Conservation (phyloP, 495 filamentous ascomycete genomes). For the Trichodelitschia bisporula region DNA sequence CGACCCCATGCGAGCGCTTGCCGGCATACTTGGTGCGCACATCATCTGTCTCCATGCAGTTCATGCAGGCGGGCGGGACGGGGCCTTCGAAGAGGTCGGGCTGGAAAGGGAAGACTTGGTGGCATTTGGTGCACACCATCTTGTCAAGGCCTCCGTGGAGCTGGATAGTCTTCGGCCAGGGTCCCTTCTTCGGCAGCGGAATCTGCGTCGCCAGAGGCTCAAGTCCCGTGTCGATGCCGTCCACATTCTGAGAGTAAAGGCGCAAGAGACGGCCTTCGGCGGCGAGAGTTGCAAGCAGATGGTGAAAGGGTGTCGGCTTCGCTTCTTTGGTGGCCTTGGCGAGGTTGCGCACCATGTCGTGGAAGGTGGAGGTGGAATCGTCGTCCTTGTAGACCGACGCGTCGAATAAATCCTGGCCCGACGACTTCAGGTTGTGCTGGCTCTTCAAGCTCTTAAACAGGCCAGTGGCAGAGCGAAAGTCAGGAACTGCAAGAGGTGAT, state of each 20-base stretch:
- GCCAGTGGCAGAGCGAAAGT: slow-evolving; percentile 77
- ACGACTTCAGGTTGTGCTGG: slow-evolving; percentile 75
- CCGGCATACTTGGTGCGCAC: slow-evolving; percentile 54
- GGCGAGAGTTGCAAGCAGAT: slow-evolving; percentile 77
- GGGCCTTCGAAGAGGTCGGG: slow-evolving; percentile 62
- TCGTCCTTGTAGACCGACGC: slow-evolving; percentile 91
- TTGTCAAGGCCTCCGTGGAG: slow-evolving; percentile 83
- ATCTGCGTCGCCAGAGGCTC: slow-evolving; percentile 53
- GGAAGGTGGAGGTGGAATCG: slow-evolving; percentile 64
- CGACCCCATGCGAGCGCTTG: slow-evolving; percentile 83
- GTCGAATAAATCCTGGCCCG: slow-evolving; percentile 90
- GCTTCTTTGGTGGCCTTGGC: slow-evolving; percentile 50
- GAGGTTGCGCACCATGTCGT: slow-evolving; percentile 80
- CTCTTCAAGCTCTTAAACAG: slow-evolving; percentile 63
- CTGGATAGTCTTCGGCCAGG: slow-evolving; percentile 84
- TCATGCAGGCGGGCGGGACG: slow-evolving; percentile 54
- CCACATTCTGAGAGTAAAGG: slow-evolving; percentile 89
- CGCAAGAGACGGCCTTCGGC: slow-evolving; percentile 72
- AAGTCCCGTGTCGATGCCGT: slow-evolving; percentile 75
- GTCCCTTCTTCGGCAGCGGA: slow-evolving; percentile 50
- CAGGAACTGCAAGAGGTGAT: slow-evolving; percentile 40
- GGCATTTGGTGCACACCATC: slow-evolving; percentile 91
- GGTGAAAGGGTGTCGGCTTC: slow-evolving; percentile 72
- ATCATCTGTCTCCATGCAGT: slow-evolving; percentile 49
- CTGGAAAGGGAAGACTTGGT: slow-evolving; percentile 49